Base-by-base conservation (phyloP, 306 rosid genomes). In the Acmispon strigosus region DNA sequence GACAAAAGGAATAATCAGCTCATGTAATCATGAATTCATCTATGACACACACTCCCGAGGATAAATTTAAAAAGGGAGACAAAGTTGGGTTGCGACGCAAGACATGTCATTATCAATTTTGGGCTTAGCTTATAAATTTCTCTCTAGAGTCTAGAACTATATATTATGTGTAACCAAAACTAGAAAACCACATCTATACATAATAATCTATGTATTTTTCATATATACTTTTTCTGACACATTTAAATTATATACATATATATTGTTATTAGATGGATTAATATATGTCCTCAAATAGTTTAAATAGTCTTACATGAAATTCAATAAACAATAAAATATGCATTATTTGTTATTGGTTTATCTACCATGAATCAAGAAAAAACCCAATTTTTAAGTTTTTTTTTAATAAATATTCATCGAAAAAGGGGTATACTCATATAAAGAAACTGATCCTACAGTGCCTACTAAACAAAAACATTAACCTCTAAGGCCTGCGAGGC, bases 101-200 rank as follows among this genome's bases (percentile, higher is more conserved):
- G 88, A 74, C 84, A 83, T 75, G 83, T 88, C 80, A 67, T 75
- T 69, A 69, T 84, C 84, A 76, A 69, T 66, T 72, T 72, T 68
- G 36, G 77, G 53, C 45, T 32, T 66, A 53, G 43, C 76, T 68
- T 53, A 34, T 13, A 20, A 59, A 15, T 34, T 54, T 36, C 52
- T 69, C 49, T 79, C 85, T 81, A 86, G 87, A 88, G 81, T 81
- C 57, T 71, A 27, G n/a, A n/a, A n/a, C n/a, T n/a, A n/a, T n/a
- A n/a, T n/a, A n/a, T n/a, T n/a, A n/a, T n/a, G n/a, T n/a, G 65
- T 43, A 17, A 45, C 3, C 9, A 18, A n/a, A 67, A 8, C n/a
- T 3, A 51, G 14, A 19, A 27, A 27, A 27, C 4, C 32, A 61
- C 10, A 67, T 44, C 42, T 32, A 19, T 29, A 48, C 16, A 19